phyloP scores from a whole-genome alignment of 148 eudicot species.

The Silene latifolia region DNA sequence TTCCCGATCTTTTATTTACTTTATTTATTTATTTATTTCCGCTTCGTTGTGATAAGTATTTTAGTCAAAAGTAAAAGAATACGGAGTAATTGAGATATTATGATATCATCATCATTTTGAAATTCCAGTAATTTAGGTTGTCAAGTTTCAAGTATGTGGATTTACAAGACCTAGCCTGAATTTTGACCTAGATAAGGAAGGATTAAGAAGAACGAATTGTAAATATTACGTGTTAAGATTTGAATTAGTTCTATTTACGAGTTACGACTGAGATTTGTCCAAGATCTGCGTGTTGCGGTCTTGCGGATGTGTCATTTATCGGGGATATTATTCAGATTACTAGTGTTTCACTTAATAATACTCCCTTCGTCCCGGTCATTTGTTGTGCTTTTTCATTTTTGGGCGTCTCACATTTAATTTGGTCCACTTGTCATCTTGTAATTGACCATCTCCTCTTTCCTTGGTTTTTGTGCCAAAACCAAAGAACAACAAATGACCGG shows the following conservation, averaged over 20 bases:
- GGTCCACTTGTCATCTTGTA: too few relatives aligned
- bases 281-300: not conserved
- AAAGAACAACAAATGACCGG: too few relatives aligned
- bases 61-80: not conserved
- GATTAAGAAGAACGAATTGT: too few relatives aligned
- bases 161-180: not conserved
- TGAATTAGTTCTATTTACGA: not conserved
- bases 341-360: not conserved
- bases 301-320: not conserved
- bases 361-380: too few relatives aligned
- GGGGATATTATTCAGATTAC: not conserved
- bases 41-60: not conserved
- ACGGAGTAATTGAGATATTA: too few relatives aligned
- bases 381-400: too few relatives aligned
- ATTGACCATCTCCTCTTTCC: too few relatives aligned
- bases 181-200: too few relatives aligned
- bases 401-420: too few relatives aligned
- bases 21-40: not conserved
- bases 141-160: not conserved
- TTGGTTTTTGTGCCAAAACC: too few relatives aligned
- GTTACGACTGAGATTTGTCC: not conserved
- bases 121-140: not conserved
- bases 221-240: too few relatives aligned
- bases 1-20: not conserved
- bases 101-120: too few relatives aligned